Evolutionary conservation across 768 basidiomycete species (phyloP).

Genomic region (Serpula lacrymans): DNA sequence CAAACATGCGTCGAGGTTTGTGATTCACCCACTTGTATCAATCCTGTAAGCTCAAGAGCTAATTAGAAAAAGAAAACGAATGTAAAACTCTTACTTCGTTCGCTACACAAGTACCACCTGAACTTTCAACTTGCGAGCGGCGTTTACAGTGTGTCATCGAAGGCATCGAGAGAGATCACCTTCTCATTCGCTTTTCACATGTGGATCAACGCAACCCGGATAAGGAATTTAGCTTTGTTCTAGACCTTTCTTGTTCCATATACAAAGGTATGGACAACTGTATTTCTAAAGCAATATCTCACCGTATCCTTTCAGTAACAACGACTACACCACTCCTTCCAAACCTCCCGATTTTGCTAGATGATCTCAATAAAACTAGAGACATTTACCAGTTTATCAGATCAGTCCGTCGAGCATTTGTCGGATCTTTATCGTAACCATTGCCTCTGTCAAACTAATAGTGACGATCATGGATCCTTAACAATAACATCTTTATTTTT

Average conservation of each 20-base stretch:
- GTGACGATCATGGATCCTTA: too few relatives aligned
- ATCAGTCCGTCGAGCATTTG: constrained; percentile 56
- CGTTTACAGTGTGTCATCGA: constrained; percentile 67
- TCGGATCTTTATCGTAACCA: too few relatives aligned
- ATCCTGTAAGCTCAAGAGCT: background rate
- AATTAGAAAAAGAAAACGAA: constrained; percentile 67
- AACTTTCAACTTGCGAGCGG: constrained; percentile 55
- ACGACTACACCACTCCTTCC: constrained; percentile 73
- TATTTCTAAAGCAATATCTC: background rate
- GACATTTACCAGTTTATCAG: constrained; percentile 74
- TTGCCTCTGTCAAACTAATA: too few relatives aligned
- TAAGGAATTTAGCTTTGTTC: constrained; percentile 67
- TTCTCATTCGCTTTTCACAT: constrained; percentile 70
- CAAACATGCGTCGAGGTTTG: constrained; percentile 64
- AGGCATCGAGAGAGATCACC: constrained; percentile 68
- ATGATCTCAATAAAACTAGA: constrained; percentile 64
- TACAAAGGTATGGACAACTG: constrained; percentile 57
- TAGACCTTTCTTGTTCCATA: constrained; percentile 61
- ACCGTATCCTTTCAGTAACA: constrained; percentile 49
- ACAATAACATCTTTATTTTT: too few relatives aligned
- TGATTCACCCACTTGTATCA: constrained; percentile 6
- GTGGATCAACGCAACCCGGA: constrained; percentile 56
- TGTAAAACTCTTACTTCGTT: constrained; percentile 50
- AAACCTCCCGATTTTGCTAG: constrained; percentile 62
- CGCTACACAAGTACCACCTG: constrained; percentile 49